Evolutionary conservation across 495 filamentous ascomycete genomes (phyloP), one percentile per base, ranked within the genome.

Genomic region (Staphylotrichum tortipilum): DNA sequence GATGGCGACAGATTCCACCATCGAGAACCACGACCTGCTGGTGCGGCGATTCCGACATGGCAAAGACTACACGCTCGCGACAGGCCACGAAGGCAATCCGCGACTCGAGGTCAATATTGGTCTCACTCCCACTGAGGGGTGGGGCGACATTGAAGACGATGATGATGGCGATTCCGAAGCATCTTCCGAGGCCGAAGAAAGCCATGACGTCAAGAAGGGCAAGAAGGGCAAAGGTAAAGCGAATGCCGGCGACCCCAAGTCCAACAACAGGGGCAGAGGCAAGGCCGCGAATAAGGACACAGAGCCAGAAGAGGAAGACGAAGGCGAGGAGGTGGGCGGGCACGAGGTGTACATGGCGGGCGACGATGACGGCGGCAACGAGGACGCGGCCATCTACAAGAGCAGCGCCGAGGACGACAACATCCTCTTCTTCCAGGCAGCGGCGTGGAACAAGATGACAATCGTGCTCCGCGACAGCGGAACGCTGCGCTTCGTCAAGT

Each of bases 331-430:
- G 54, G 80, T 89, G 14, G 89, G 89, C 49, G 89, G 89, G 17
- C 88, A 94, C 58, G 87, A 94, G 62, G 83, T 89, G 35, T 94
- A 95, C 72, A 91, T 94, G 88, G 86, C 86, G 14, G 84, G 80
- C 40, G 88, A 92, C 52, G 86, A 92, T 33, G 82, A 84, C 34
- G 75, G 79, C 23, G 75, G 79, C 23, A 72, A 82, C 46, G 82
- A 78, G 17, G 87, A 90, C 59, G 88, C 89, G 3, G 92, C 92
- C 6, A 77, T 96, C 44, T 98, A 98, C 71, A 82, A 83, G 60
- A 77, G 82, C 9, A 65, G 73, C 38, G 80, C 80, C n/a, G 89
- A 91, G 34, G 91, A 95, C 47, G 90, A 94, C 59, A 88, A 87
- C 18, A 85, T 96, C 47, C 76, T 97, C 11, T 94, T 97, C 72